Conservation (phyloP, 78 protist genomes). For the Diacronema lutheri region DNA sequence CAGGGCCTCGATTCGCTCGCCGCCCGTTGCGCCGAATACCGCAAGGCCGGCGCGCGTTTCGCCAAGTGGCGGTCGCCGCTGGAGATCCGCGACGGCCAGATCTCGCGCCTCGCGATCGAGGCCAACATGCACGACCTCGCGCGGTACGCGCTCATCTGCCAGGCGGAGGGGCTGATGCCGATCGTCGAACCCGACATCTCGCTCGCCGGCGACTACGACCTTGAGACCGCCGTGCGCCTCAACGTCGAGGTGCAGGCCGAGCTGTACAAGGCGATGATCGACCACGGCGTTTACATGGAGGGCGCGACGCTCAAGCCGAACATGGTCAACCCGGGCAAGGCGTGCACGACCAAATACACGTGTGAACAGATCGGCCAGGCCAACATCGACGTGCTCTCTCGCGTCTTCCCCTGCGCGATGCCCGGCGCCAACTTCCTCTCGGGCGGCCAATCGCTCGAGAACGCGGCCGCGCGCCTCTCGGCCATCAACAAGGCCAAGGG, state of each 20-base stretch:
- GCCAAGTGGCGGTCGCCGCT: slow-evolving; percentile 44
- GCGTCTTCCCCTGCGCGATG: not conserved
- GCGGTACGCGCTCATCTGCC: slow-evolving; percentile 43
- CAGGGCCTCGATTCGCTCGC: slow-evolving; percentile 43
- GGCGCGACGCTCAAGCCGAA: slow-evolving; percentile 3
- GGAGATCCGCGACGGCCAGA: slow-evolving; percentile 3
- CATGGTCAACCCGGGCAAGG: slow-evolving; percentile 18
- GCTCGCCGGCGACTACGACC: slow-evolving; percentile 21
- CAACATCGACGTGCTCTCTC: too few relatives aligned
- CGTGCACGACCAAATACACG: too few relatives aligned
- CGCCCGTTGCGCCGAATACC: slow-evolving; percentile 10
- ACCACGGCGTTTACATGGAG: not conserved
- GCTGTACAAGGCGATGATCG: not conserved
- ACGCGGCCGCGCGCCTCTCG: slow-evolving; percentile 29
- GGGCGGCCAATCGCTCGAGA: slow-evolving; percentile 9
- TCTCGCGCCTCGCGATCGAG: slow-evolving; percentile 26
- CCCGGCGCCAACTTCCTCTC: slow-evolving; percentile 22
- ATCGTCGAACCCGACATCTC: slow-evolving; percentile 41
- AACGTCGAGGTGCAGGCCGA: not conserved
- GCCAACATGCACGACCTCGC: slow-evolving; percentile 42
- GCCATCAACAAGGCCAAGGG: not conserved
- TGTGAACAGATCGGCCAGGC: too few relatives aligned
- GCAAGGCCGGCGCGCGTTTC: slow-evolving; percentile 18
- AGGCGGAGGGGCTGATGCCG: slow-evolving; percentile 23
- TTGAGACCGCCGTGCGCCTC: slow-evolving; percentile 18